These are phyloP conservation scores for Euphrasia confusa DNA, from an alignment of 257 asterid genomes.

Conservation along the genomic window DNA sequence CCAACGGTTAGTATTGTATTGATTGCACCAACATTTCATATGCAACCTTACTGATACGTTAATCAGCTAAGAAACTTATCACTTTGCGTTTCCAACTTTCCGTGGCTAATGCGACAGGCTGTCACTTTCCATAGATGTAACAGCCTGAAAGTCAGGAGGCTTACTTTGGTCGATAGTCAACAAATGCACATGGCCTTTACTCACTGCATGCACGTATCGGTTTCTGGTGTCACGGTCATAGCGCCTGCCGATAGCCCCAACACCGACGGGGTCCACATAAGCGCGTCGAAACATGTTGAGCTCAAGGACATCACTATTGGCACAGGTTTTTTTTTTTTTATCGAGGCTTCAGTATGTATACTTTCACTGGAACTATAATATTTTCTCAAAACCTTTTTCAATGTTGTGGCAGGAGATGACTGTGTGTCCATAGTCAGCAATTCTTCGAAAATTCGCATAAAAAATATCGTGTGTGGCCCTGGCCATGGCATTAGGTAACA, in stretches of 20 bases:
- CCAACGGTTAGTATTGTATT: conserved; percentile 69
- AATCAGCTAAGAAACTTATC: not conserved
- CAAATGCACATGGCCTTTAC: conserved; percentile 75
- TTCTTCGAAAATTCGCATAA: conserved; percentile 53
- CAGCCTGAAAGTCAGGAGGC: conserved; percentile 51
- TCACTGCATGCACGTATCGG: conserved; percentile 38
- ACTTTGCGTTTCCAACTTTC: not conserved
- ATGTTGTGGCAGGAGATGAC: conserved; percentile 63
- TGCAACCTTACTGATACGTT: not conserved
- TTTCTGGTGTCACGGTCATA: conserved; percentile 37
- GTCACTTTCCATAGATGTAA: conserved; percentile 69
- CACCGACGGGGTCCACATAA: conserved; percentile 88
- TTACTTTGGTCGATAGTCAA: conserved; percentile 48
- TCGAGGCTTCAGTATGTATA: too few species aligned
- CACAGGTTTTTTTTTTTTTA: conserved; percentile 48
- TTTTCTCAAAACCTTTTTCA: not conserved
- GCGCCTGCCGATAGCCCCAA: conserved; percentile 82
- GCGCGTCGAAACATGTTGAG: conserved; percentile 46
- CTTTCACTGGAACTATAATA: too few species aligned
- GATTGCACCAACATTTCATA: not conserved
- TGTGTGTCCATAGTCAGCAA: conserved; percentile 84
- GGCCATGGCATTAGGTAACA: conserved; percentile 92
- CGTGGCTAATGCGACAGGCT: conserved; percentile 43
- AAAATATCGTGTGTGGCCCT: conserved; percentile 54
- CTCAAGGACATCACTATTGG: conserved; percentile 38